Evolutionary conservation across 345 rosid genomes (phyloP).

Genomic region (Melastoma malabathricum): DNA sequence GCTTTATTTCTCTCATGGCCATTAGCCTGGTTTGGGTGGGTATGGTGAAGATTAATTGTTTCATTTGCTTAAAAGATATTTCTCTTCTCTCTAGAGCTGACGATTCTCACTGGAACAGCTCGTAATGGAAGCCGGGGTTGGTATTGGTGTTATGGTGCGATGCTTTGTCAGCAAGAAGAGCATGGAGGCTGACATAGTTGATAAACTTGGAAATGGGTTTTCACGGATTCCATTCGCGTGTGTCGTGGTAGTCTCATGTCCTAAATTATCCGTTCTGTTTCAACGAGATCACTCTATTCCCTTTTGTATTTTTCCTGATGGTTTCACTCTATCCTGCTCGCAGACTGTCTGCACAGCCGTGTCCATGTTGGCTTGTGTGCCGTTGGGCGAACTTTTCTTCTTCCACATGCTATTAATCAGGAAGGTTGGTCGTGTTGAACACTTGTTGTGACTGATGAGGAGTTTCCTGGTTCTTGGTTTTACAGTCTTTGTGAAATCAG

Average conservation of each 20-base stretch:
- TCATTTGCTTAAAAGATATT: background rate
- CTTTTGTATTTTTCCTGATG: background rate
- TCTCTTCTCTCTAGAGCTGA: conserved; percentile 2
- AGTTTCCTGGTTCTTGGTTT: background rate
- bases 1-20: conserved; percentile 85
- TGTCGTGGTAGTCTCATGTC: conserved; percentile 55
- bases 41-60: conserved; percentile 1
- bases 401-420: conserved; percentile 87
- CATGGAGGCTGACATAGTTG: conserved; percentile 80
- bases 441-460: background rate
- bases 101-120: conserved; percentile 32
- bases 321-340: conserved; percentile 13
- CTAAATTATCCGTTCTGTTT: conserved; percentile 4
- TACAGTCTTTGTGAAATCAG: background rate
- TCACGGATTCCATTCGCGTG: conserved; percentile 92
- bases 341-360: conserved; percentile 83
- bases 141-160: conserved; percentile 79
- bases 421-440: conserved; percentile 43
- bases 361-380: conserved; percentile 80
- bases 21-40: conserved; percentile 85
- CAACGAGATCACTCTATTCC: background rate
- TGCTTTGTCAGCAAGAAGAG: conserved; percentile 70
- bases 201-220: conserved; percentile 95
- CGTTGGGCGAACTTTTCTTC: conserved; percentile 89
- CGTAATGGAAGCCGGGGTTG: conserved; percentile 76